phyloP scores from a whole-genome alignment of 495 filamentous ascomycete species.

The Mytilinidion resinicola region DNA sequence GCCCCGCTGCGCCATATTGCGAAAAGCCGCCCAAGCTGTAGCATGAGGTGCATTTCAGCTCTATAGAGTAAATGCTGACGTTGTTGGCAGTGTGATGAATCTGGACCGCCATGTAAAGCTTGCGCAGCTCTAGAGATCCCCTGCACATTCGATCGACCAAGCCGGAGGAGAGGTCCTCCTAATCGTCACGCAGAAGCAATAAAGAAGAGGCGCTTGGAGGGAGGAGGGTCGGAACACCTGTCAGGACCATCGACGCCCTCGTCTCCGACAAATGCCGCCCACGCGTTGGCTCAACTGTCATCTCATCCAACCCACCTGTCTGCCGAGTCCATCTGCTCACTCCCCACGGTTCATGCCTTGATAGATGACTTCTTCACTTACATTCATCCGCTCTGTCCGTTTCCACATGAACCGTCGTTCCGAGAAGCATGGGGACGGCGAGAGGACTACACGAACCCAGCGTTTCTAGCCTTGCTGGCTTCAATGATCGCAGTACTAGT shows the following conservation, averaged over 20 bases:
- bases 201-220: slow-evolving; percentile 53
- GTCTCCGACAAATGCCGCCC: slow-evolving; percentile 45
- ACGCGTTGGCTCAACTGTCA: slow-evolving; percentile 38
- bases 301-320: slow-evolving; percentile 41
- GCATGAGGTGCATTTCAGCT: too few species aligned
- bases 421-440: slow-evolving; percentile 61
- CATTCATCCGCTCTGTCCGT: slow-evolving; percentile 77
- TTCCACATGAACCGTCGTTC: slow-evolving; percentile 84
- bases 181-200: slow-evolving; percentile 80
- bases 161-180: slow-evolving; percentile 73
- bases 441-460: slow-evolving; percentile 60
- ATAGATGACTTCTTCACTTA: slow-evolving; percentile 88
- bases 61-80: slow-evolving; percentile 7
- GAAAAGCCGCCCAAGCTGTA: too few species aligned
- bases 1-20: too few species aligned
- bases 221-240: slow-evolving; percentile 21
- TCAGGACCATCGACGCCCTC: slow-evolving; percentile 37
- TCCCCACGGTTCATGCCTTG: slow-evolving; percentile 57
- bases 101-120: slow-evolving; percentile 70
- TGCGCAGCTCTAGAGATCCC: slow-evolving; percentile 73
- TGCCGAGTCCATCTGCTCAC: slow-evolving; percentile 70
- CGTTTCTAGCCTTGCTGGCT: slow-evolving; percentile 70
- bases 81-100: slow-evolving; percentile 64
- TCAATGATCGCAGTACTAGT: slow-evolving; percentile 74
- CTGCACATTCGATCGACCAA: slow-evolving; percentile 75